Evolutionary conservation across 2,329 filamentous ascomycete species (phyloP).

Genomic region (Ustulina deusta): DNA sequence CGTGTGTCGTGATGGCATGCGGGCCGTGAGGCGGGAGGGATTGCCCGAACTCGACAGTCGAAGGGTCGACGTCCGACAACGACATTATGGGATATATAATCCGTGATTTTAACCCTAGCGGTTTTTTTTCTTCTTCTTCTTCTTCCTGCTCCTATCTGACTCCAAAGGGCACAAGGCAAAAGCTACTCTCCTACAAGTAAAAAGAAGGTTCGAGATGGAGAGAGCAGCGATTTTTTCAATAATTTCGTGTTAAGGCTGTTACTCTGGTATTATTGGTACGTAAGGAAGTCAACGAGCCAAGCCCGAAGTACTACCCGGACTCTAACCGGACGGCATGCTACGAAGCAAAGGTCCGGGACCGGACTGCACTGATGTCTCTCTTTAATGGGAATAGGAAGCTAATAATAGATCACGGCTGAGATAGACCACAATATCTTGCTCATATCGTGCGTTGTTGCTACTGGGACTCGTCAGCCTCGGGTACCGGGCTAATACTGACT

Average conservation of each 20-base stretch:
- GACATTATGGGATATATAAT: constrained; percentile 11
- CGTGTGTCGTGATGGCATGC: constrained; percentile 61
- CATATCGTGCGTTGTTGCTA: too few species aligned
- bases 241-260: not conserved
- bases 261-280: not conserved
- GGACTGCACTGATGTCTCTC: not conserved
- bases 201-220: not conserved
- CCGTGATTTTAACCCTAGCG: too few species aligned
- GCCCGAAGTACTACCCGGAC: not conserved
- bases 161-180: not conserved
- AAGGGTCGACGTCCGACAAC: constrained; percentile 29
- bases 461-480: too few species aligned
- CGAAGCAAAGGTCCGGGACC: constrained; percentile 40
- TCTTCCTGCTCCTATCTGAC: not conserved
- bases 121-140: too few species aligned
- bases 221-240: not conserved
- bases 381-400: not conserved
- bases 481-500: not conserved
- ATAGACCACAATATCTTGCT: too few species aligned
- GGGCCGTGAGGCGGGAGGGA: constrained; percentile 61
- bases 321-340: too few species aligned
- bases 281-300: not conserved
- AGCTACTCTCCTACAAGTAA: not conserved
- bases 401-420: not conserved
- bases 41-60: constrained; percentile 53